phyloP scores from a whole-genome alignment of 495 filamentous ascomycete genomes.

The Letharia columbiana region DNA sequence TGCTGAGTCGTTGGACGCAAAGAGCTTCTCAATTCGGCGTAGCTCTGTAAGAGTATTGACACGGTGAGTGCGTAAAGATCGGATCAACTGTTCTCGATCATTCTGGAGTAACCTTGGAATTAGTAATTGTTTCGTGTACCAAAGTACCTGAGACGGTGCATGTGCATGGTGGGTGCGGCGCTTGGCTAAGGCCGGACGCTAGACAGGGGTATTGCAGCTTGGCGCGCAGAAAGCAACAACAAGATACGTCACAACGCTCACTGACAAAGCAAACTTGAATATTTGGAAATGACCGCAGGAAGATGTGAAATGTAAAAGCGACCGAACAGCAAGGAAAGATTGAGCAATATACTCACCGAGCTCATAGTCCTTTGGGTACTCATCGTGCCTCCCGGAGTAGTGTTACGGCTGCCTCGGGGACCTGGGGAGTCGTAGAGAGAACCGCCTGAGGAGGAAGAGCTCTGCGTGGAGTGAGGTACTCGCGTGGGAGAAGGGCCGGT shows the following conservation, averaged over 20 bases:
- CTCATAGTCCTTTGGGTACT: slow-evolving; percentile 21
- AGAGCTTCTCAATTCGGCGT: slow-evolving; percentile 61
- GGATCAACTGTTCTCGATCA: slow-evolving; percentile 42
- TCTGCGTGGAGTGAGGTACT: slow-evolving; percentile 3
- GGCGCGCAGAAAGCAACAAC: background rate
- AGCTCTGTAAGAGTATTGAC: slow-evolving; percentile 69
- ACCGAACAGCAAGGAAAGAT: slow-evolving; percentile 8
- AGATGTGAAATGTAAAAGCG: background rate
- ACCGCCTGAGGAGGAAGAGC: slow-evolving; percentile 7
- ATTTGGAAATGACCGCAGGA: background rate
- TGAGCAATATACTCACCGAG: slow-evolving; percentile 21
- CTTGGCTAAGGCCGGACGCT: slow-evolving; percentile 4
- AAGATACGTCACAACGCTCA: background rate
- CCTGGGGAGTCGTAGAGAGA: slow-evolving; percentile 23
- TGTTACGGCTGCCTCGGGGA: slow-evolving; percentile 6
- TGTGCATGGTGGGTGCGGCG: too few relatives aligned
- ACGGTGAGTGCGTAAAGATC: slow-evolving; percentile 50
- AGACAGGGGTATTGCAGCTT: slow-evolving; percentile 5
- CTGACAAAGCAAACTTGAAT: background rate
- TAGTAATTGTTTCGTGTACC: slow-evolving; percentile 15
- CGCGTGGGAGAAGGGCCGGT: background rate
- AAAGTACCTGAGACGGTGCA: background rate
- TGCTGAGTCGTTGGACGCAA: slow-evolving; percentile 43
- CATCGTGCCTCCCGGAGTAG: slow-evolving; percentile 20
- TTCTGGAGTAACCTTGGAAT: slow-evolving; percentile 28